Evolutionary conservation across 2,329 filamentous ascomycete genomes (phyloP).

Genomic region (Cladosporium sp.): DNA sequence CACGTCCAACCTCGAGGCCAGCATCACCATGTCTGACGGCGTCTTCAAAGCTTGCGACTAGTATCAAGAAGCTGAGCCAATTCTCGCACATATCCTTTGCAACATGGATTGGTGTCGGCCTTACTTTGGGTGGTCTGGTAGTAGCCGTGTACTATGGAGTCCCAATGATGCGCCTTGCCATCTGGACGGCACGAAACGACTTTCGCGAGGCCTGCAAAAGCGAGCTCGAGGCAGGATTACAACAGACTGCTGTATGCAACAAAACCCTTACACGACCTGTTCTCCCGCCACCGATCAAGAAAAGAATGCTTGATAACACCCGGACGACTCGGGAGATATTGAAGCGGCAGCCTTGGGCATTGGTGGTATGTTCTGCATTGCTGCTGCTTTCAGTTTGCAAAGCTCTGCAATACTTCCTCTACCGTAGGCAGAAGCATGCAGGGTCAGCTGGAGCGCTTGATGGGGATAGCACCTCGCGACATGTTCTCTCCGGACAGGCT

Average conservation of each 20-base stretch:
- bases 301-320: background rate
- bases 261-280: background rate
- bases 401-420: no score
- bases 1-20: no score
- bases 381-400: no score
- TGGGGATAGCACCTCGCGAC: no score
- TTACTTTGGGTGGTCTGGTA: background rate
- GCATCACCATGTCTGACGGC: no score
- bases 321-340: no score
- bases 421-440: no score
- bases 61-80: background rate
- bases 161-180: background rate
- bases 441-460: no score
- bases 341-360: no score
- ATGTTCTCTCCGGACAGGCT: no score
- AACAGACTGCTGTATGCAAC: background rate
- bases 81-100: background rate
- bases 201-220: slow-evolving; percentile 4
- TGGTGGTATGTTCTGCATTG: no score
- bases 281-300: background rate
- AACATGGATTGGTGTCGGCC: background rate
- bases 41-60: no score
- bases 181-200: slow-evolving; percentile 4
- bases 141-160: background rate
- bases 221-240: background rate